Evolutionary conservation across 2,329 filamentous ascomycete species (phyloP), one percentile per base, ranked within the genome.

Genomic region (Didymosphaeria variabile): DNA sequence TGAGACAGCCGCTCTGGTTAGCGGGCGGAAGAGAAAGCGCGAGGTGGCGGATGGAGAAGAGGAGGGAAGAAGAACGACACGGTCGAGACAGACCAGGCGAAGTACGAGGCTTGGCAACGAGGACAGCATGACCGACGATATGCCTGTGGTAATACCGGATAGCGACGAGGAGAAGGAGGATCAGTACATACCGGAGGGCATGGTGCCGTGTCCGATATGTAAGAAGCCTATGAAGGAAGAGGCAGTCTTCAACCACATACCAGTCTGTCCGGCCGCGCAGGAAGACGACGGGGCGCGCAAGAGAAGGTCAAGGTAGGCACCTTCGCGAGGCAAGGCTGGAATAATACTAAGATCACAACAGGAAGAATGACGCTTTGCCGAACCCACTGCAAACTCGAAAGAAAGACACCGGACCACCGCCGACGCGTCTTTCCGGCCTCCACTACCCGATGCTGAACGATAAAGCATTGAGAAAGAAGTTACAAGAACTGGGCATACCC

Each of bases 361-460:
- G 72, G 56, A 69, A 57, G 10, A 72, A 67, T 57, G 64, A 58
- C 19, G n/a, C 64, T 12, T 70, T 72, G 38, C 64, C 68, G 19
- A 67, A 62, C 17, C 60, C 67, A 3, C 63, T 73, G 17, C 71
- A 71, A 59, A 60, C 46, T 51, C 68, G 65, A 46, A 73, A 69
- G 52, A 74, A 75, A 61, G 70, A 82, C 60, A 69, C 79, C 36
- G 81, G 82, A 82, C 73, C 74, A 10, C 67, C 75, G 15, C 69
- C 72, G 8, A 68, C 63, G 7, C 75, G 77, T 32, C 57, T 97
- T 10, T 91, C 95, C 0, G 88, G 91, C 10, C 83, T 97, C 19
- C 95, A 92, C 72, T 98, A 97, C 77, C 90, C 90, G 23, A 86
- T 97, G 75, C 80, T 97, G n/a, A 97, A 90, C 74, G 94, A 98